phyloP scores from a whole-genome alignment of 768 basidiomycete genomes.

The Tremella fuciformis region DNA sequence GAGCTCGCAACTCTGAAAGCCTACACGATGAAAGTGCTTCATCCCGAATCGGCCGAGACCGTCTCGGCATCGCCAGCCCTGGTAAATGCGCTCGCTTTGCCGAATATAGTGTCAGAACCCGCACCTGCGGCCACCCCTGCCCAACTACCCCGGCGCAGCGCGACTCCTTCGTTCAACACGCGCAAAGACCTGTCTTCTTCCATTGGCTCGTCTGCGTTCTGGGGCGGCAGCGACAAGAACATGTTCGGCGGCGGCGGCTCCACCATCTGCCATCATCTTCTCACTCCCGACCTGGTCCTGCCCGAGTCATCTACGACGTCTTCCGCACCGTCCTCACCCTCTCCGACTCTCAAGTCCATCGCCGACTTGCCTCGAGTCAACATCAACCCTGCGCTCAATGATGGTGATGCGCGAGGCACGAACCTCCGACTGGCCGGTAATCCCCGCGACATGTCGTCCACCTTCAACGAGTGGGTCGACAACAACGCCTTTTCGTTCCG shows the following conservation, averaged over 20 bases:
- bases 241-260: slow-evolving; percentile 59
- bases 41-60: slow-evolving; percentile 34
- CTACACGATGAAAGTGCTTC: slow-evolving; percentile 44
- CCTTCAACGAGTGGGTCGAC: slow-evolving; percentile 77
- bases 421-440: slow-evolving; percentile 51
- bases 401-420: slow-evolving; percentile 14
- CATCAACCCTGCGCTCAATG: slow-evolving; percentile 71
- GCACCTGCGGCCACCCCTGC: slow-evolving; percentile 24
- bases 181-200: slow-evolving; percentile 50
- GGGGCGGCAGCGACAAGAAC: slow-evolving; percentile 60
- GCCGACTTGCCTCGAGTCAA: slow-evolving; percentile 63
- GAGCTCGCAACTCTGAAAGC: slow-evolving; percentile 54
- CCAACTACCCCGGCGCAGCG: slow-evolving; percentile 22
- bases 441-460: slow-evolving; percentile 51
- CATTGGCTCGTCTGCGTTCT: slow-evolving; percentile 59
- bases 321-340: slow-evolving; percentile 10
- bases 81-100: slow-evolving; percentile 25
- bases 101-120: slow-evolving; percentile 13
- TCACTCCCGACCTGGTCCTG: slow-evolving; percentile 67
- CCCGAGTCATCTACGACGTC: slow-evolving; percentile 27
- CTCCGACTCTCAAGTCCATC: slow-evolving; percentile 31
- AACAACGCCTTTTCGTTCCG: slow-evolving; percentile 82
- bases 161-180: slow-evolving; percentile 45
- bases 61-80: slow-evolving; percentile 27
- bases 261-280: slow-evolving; percentile 78